phyloP scores from a whole-genome alignment of 352 stramenopile genomes.

The Pythium aristosporum region DNA sequence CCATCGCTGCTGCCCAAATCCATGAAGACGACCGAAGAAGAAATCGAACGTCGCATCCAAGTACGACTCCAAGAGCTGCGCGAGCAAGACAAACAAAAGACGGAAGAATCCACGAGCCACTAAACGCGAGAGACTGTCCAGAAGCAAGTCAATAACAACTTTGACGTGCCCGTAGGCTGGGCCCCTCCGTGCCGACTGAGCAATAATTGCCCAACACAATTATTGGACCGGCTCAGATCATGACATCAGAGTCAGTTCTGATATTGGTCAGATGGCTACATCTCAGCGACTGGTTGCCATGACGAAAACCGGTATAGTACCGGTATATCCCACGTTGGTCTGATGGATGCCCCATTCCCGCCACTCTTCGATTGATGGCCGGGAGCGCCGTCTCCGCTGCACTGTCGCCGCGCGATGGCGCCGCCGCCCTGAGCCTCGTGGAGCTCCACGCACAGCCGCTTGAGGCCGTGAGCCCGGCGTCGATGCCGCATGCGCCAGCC shows the following conservation, averaged over 20 bases:
- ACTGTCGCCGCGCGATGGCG: background rate
- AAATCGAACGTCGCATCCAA: slow-evolving; percentile 77
- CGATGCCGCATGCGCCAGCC: background rate
- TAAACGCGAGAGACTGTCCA: background rate
- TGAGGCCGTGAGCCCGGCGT: background rate
- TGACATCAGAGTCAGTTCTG: background rate
- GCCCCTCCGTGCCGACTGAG: too few species aligned
- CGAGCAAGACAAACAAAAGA: slow-evolving; percentile 29
- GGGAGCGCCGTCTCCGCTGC: background rate
- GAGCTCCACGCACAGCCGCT: slow-evolving; percentile 16
- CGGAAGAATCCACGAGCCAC: slow-evolving; percentile 9
- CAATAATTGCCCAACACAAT: too few species aligned
- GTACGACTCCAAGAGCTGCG: slow-evolving; percentile 71
- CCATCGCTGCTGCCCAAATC: slow-evolving; percentile 70
- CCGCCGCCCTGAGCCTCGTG: slow-evolving; percentile 7
- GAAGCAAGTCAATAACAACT: background rate
- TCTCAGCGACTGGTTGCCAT: slow-evolving; percentile 12
- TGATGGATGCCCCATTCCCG: background rate
- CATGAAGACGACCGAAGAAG: slow-evolving; percentile 69
- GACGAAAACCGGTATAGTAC: slow-evolving; percentile 9
- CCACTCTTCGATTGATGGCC: slow-evolving; percentile 1
- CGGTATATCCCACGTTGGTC: background rate
- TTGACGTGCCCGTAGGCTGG: too few species aligned
- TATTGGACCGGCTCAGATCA: background rate
- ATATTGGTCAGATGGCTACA: slow-evolving; percentile 12